Percentiles rank a stretch among this genome's conserved stretches.
phyloP scores from a whole-genome alignment of 169 alveolate species.

The Amoebophrya sp. region DNA sequence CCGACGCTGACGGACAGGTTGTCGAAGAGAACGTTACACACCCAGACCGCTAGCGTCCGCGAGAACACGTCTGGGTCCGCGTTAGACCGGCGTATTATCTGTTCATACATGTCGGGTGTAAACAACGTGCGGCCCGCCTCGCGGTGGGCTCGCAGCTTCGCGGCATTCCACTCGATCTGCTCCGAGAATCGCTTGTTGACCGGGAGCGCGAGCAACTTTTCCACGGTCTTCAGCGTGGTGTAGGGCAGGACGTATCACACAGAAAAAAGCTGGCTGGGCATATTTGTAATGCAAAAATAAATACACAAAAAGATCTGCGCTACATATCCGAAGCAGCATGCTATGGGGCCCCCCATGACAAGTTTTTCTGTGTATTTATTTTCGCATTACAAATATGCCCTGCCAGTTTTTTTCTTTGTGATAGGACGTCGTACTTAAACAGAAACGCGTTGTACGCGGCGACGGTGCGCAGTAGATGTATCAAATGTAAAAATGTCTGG shows the following conservation, averaged over 20 bases:
- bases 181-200: not conserved
- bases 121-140: not conserved
- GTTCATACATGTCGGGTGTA: not conserved
- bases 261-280: too few species aligned
- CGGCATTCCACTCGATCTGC: not conserved
- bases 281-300: too few species aligned
- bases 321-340: too few species aligned
- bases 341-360: too few species aligned
- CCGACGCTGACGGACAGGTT: not conserved
- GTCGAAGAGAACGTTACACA: not conserved
- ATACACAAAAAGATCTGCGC: too few species aligned
- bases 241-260: not conserved
- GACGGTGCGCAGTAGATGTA: not conserved
- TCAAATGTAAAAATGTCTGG: too few species aligned
- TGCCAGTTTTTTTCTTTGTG: too few species aligned
- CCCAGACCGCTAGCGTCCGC: not conserved
- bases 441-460: not conserved
- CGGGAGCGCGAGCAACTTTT: not conserved
- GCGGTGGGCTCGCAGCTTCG: not conserved
- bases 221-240: not conserved
- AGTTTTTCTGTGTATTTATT: too few species aligned
- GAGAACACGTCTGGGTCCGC: constrained; percentile 14
- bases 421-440: too few species aligned
- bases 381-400: too few species aligned
- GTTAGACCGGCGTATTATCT: not conserved